Base-by-base conservation (phyloP, 148 eudicot genomes). In the Vaccinium darrowii region DNA sequence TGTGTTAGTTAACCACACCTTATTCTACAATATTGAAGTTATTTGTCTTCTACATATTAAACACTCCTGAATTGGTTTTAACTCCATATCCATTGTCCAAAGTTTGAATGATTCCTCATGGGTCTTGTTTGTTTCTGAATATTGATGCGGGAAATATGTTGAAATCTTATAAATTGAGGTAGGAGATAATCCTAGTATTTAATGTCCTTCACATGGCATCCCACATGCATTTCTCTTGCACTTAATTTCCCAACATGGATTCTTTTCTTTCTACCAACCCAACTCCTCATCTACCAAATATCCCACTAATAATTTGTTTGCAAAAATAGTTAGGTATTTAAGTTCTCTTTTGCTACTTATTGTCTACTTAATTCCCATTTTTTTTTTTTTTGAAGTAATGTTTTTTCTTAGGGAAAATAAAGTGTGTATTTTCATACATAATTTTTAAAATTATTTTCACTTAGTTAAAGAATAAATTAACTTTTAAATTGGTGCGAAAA, bases 161-260 rank as follows among this genome's bases (percentile, higher is more conserved):
- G 53, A 75, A 80, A 58, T 57, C 49, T 4, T 80, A 4, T 80
- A 4, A 63, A 83, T 39, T 84, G 80, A 16, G 78, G 75, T 88
- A 72, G 84, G 87, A 56, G 83, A 15, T 36, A 3, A 36, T 36
- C 39, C 39, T 79, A 67, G 43, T 85, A 71, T 71, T 85, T 74
- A 88, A 78, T 88, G 80, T 79, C 63, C 75, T 71, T 82, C 89
- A 88, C 89, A 88, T 85, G 87, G 87, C 85, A 78, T 58, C 52
- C 80, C 89, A 85, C 89, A 85, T 88, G 85, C 81, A 65, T 62
- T 52, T 71, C 79, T 78, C 14, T 27, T 53, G 23, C 18, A 65
- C 49, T 84, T 18, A 50, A 33, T 56, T 54, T 71, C 56, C 50
- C 57, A 85, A 83, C 79, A 80, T 80, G 57, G 39, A 69, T 79